These are phyloP conservation scores for Echinosophora koreensis DNA, from an alignment of 306 rosid genomes.

Conservation along the genomic window DNA sequence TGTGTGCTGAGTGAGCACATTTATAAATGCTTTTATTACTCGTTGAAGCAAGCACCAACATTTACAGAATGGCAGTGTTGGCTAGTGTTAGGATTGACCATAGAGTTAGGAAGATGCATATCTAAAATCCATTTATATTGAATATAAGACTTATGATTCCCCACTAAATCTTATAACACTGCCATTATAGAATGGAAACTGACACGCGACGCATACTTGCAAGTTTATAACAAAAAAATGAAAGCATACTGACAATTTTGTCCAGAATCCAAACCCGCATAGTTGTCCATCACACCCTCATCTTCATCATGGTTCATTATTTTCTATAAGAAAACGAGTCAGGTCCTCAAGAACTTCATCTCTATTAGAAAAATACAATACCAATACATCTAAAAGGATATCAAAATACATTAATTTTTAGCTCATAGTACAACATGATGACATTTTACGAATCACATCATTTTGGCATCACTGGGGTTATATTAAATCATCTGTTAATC, in stretches of 20 bases:
- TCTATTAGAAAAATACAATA: slow-evolving; percentile 18
- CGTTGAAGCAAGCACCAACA: neutral
- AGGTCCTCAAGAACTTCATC: neutral
- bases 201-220: neutral
- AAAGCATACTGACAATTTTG: neutral
- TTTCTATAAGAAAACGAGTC: neutral
- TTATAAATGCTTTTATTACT: neutral
- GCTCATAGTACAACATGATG: slow-evolving; percentile 1
- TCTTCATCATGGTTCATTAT: neutral
- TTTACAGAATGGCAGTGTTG: neutral
- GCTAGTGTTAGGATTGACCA: neutral
- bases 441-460: neutral
- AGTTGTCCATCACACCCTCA: neutral
- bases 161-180: slow-evolving; percentile 12
- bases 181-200: neutral
- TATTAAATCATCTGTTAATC: neutral
- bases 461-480: neutral
- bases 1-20: neutral
- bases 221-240: neutral
- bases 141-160: neutral
- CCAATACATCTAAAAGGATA: neutral
- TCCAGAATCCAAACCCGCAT: slow-evolving; percentile 7
- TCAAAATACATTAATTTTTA: neutral
- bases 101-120: neutral
- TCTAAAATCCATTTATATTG: slow-evolving; percentile 8